Evolutionary conservation across 2,329 filamentous ascomycete genomes (phyloP).

Genomic region (Colletotrichum echinochloae): DNA sequence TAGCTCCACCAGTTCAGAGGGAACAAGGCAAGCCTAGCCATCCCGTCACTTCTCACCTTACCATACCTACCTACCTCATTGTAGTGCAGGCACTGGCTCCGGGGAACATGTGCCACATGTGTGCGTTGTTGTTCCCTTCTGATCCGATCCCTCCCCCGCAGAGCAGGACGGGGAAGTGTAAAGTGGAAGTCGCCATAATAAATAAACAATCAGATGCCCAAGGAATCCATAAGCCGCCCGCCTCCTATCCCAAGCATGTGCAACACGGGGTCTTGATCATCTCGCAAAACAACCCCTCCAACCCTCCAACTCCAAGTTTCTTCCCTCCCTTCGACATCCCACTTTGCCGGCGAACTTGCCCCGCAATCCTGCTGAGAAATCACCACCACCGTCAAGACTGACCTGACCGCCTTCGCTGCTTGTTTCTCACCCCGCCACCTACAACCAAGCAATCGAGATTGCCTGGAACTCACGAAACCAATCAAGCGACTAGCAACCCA

Average conservation of each 20-base stretch:
- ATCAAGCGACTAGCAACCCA: not conserved
- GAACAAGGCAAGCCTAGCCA: constrained; percentile 18
- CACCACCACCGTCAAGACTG: constrained; percentile 10
- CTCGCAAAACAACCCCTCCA: constrained; percentile 23
- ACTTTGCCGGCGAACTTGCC: constrained; percentile 9
- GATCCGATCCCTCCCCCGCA: constrained; percentile 2
- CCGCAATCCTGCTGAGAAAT: constrained; percentile 32
- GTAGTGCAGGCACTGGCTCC: constrained; percentile 7
- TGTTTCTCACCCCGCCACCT: constrained; percentile 8
- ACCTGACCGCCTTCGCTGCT: not conserved
- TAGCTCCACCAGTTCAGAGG: constrained; percentile 1
- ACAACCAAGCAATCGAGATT: constrained; percentile 7
- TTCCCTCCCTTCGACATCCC: constrained; percentile 5
- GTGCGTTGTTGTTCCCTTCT: constrained; percentile 6
- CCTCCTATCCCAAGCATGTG: constrained; percentile 24
- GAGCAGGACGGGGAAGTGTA: not conserved
- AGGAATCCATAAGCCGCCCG: not conserved
- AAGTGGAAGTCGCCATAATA: constrained; percentile 1
- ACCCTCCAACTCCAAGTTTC: constrained; percentile 2
- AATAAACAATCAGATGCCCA: constrained; percentile 8
- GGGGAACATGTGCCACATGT: constrained; percentile 14
- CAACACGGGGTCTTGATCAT: constrained; percentile 16
- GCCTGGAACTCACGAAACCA: not conserved
- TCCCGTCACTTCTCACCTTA: constrained; percentile 36
- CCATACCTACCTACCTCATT: constrained; percentile 23